Percentiles rank a stretch among this genome's conserved stretches.
Evolutionary conservation across 148 eudicot species (phyloP).

Genomic region (Agrostemma githago): DNA sequence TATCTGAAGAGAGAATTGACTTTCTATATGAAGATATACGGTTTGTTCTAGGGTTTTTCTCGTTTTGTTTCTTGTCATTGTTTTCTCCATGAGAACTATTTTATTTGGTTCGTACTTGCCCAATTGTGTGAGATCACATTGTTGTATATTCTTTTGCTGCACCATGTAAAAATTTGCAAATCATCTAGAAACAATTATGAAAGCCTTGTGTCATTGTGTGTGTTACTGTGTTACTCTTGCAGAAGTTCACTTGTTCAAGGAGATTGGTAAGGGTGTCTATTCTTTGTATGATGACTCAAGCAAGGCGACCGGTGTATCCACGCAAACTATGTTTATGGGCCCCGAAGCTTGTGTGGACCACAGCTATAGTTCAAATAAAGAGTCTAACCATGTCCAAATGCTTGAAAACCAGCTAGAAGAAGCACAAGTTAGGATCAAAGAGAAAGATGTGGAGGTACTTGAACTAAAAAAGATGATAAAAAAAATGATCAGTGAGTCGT

Average conservation of each 20-base stretch:
- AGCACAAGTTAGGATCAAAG: constrained; percentile 32
- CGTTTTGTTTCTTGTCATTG: background rate
- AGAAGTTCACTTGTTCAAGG: constrained; percentile 70
- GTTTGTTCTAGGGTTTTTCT: background rate
- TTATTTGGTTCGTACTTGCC: background rate
- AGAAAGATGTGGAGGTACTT: constrained; percentile 33
- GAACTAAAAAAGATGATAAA: constrained; percentile 39
- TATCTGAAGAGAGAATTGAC: background rate
- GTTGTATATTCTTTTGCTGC: background rate
- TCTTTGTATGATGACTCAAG: constrained; percentile 32
- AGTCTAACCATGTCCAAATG: constrained; percentile 27
- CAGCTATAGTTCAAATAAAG: constrained; percentile 23
- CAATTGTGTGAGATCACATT: background rate
- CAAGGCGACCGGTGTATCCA: constrained; percentile 15
- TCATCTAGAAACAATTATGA: background rate
- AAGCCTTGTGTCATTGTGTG: background rate
- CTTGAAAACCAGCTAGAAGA: constrained; percentile 53
- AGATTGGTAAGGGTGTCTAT: constrained; percentile 48
- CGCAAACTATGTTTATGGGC: constrained; percentile 19
- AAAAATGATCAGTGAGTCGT: constrained; percentile 13
- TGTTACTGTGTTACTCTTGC: constrained; percentile 24
- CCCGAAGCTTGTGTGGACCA: constrained; percentile 21
- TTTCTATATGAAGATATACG: background rate
- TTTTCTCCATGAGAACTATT: background rate
- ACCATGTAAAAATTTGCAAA: background rate